Evolutionary conservation across 257 asterid species (phyloP), one percentile per base, ranked within the genome.

Genomic region (Rubia yunnanensis): DNA sequence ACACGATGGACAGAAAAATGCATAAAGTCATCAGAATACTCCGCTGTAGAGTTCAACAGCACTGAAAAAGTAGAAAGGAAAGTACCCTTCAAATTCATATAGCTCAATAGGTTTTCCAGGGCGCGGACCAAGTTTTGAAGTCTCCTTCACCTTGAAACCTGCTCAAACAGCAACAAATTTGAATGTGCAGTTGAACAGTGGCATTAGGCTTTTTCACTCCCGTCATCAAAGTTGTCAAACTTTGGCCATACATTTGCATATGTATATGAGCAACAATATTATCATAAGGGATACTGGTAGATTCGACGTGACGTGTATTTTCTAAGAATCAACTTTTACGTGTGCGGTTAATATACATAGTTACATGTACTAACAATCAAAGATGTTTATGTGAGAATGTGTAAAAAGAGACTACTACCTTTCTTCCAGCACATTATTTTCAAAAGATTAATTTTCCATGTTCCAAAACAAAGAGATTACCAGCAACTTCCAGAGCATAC

Each of bases 41-140:
- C 50, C 70, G 61, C 70, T 52, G 44, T 54, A 68, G 63, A 57
- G 46, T 39, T 28, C 54, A 32, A 31, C 28, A 49, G 15, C 46
- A 54, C n/a, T 26, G 36, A 27, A 35, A 57, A 39, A 65, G 52
- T 15, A 44, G 52, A 44, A 44, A 14, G 17, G 18, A 44, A 44
- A 44, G 65, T 79, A 88, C 95, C 99, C 77, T 79, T 90, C 96
- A 72, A 74, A 88, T 76, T 88, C 97, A 70, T 90, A 90, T 63
- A 94, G 83, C 84, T 86, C 97, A 46, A 94, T 88, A 24, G 95
- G 97, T 78, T 82, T 83, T 80, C 83, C 99, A 2, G 96, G 97
- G 34, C 97, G 95, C 73, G 92, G 92, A 71, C 97, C 97, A 73
- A 88, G 28, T 56, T 90, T 90, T 60, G 96, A 86, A 66, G 82